Conservation (phyloP, 1,284 basidiomycete genomes). For the Amylostereum chailletii region DNA sequence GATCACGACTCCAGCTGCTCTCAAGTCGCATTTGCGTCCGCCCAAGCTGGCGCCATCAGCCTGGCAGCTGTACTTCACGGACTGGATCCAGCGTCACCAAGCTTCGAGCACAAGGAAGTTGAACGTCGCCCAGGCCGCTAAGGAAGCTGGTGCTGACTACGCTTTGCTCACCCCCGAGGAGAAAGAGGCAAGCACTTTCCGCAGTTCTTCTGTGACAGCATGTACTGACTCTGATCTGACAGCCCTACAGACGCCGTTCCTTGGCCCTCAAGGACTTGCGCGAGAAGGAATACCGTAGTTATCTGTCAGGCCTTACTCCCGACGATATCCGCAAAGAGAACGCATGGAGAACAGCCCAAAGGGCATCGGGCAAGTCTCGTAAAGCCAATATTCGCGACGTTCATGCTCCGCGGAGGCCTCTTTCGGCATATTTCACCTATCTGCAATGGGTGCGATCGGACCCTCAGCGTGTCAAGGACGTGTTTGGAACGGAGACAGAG, state of each 20-base stretch:
- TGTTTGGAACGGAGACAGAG: conserved; percentile 91
- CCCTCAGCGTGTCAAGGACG: conserved; percentile 60
- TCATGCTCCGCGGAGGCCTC: conserved; percentile 93
- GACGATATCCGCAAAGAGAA: conserved; percentile 96
- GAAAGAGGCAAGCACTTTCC: conserved; percentile 55
- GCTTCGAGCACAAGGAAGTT: conserved; percentile 72
- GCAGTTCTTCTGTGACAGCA: neutral
- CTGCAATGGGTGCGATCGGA: conserved; percentile 80
- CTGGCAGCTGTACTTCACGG: conserved; percentile 96
- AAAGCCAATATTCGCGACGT: conserved; percentile 96
- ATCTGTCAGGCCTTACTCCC: conserved; percentile 86
- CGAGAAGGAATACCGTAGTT: conserved; percentile 75
- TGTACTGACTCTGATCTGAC: conserved; percentile 14
- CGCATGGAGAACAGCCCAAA: conserved; percentile 81
- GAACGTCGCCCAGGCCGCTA: conserved; percentile 93
- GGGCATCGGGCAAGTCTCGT: conserved; percentile 88
- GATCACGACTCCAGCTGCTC: conserved; percentile 3
- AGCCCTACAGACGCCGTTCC: conserved; percentile 81
- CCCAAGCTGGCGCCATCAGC: conserved; percentile 92
- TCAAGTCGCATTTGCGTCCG: conserved; percentile 63
- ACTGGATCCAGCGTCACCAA: conserved; percentile 90
- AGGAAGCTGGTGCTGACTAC: conserved; percentile 90
- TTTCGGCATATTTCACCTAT: conserved; percentile 94
- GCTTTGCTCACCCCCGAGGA: conserved; percentile 70
- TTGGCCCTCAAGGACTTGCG: conserved; percentile 77